Conservation (phyloP, 164 flowering plant species). For the Liquidambar formosana region DNA sequence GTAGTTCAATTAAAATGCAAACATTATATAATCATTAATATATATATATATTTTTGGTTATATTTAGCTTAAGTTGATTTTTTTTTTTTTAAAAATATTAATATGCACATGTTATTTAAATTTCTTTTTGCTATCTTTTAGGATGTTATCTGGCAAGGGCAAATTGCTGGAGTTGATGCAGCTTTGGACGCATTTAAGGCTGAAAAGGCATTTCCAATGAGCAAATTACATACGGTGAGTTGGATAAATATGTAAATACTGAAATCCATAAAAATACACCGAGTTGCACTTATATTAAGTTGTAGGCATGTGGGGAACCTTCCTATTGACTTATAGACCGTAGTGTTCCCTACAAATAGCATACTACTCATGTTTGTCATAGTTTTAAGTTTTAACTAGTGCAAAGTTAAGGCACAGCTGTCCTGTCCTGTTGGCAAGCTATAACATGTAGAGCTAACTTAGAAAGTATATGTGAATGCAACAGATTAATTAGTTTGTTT, state of each 20-base stretch:
- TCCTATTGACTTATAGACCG: background rate
- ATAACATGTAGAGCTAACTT: background rate
- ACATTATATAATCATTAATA: background rate
- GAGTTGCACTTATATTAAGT: background rate
- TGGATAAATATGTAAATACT: background rate
- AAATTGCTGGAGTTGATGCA: constrained; percentile 81
- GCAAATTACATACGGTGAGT: constrained; percentile 57
- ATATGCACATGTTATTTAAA: background rate
- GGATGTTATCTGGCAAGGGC: constrained; percentile 93
- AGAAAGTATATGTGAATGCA: background rate
- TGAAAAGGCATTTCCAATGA: constrained; percentile 73
- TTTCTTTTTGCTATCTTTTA: constrained; percentile 16
- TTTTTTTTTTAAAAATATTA: background rate
- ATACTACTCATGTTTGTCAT: background rate
- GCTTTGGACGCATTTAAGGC: constrained; percentile 78
- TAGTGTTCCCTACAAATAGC: background rate
- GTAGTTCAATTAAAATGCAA: background rate
- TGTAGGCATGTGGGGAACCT: background rate
- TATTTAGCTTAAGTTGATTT: background rate
- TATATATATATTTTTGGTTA: background rate
- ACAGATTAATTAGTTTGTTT: too few relatives aligned
- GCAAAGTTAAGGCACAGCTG: background rate
- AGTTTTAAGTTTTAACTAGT: constrained; percentile 3
- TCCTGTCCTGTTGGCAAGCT: background rate
- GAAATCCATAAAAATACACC: background rate